Evolutionary conservation across 495 filamentous ascomycete genomes (phyloP).

Genomic region (Penicillium chermesinum): DNA sequence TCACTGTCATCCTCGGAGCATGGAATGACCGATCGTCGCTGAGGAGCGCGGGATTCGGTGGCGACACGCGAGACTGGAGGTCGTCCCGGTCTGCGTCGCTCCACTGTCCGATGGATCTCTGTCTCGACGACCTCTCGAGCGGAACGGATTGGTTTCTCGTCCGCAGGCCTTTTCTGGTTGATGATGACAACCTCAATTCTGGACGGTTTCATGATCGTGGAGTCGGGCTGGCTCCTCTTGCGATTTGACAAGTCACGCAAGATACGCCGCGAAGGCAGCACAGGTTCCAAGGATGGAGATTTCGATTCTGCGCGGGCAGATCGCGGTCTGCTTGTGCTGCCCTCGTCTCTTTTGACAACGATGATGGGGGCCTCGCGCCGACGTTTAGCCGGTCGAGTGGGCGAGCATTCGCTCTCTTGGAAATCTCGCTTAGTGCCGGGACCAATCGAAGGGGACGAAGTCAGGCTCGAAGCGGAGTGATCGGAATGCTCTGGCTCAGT

Average conservation of each 20-base stretch:
- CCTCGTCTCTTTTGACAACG: conserved; percentile 6
- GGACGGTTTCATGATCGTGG: not conserved
- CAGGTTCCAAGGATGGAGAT: conserved; percentile 10
- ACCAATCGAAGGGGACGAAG: conserved; percentile 28
- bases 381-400: conserved; percentile 25
- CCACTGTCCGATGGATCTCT: conserved; percentile 16
- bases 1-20: conserved; percentile 38
- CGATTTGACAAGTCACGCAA: conserved; percentile 18
- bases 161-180: conserved; percentile 18
- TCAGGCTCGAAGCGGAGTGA: conserved; percentile 22
- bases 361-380: conserved; percentile 15
- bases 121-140: conserved; percentile 9
- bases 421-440: conserved; percentile 17
- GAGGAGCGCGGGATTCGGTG: not conserved
- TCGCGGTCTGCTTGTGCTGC: not conserved
- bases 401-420: conserved; percentile 9
- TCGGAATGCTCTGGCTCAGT: conserved; percentile 14
- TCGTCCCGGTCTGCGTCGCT: conserved; percentile 18
- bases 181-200: conserved; percentile 38
- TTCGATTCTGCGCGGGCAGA: not conserved
- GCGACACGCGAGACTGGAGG: conserved; percentile 3
- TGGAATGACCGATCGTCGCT: conserved; percentile 19
- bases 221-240: not conserved
- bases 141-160: not conserved
- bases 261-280: conserved; percentile 6